Evolutionary conservation across 306 rosid species (phyloP), one percentile per base, ranked within the genome.

Genomic region (Phaseolus lunatus): DNA sequence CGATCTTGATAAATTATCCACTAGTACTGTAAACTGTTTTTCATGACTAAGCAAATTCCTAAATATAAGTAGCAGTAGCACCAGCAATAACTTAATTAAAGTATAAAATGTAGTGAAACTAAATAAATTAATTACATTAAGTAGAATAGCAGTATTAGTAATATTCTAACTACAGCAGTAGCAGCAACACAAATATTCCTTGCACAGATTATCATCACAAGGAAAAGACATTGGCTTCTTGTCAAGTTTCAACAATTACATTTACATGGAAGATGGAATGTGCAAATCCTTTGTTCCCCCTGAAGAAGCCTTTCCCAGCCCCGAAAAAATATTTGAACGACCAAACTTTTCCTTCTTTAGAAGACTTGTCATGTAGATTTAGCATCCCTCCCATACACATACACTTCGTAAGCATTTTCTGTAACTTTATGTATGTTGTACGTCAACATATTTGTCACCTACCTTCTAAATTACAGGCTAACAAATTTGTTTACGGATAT

Each of bases 391-490:
- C 53, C 53, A 16, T 7, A 4, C 19, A 53, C 14, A 22, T 23
- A 22, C 29, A 22, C 62, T 22, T 23, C 50, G 33, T 19, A 59
- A 59, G 24, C 84, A 76, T 69, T 82, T 47, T 59, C 67, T 27
- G 83, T 37, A 61, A 74, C 61, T 62, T 37, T 75, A 73, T 39
- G 26, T 72, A 49, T 49, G 22, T 1, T 49, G 20, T 49, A 50
- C 11, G 78, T 65, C 82, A 67, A 54, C 43, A 54, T 11, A 27
- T 39, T 75, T 59, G 44, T 8, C 37, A 39, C 47, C 70, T 76
- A 50, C 49, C 67, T 29, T 80, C 72, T 29, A 48, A 80, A 41
- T 80, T 61, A 52, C 63, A 61, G 48, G 61, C 50, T 67, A 84
- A 56, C 78, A 58, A 48, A 65, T 68, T 4, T 31, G 29, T 47